A percentile compares a stretch with the other conserved stretches of the same genome.
Conservation (phyloP, 2,329 filamentous ascomycete species). For the Colletotrichum navitas region DNA sequence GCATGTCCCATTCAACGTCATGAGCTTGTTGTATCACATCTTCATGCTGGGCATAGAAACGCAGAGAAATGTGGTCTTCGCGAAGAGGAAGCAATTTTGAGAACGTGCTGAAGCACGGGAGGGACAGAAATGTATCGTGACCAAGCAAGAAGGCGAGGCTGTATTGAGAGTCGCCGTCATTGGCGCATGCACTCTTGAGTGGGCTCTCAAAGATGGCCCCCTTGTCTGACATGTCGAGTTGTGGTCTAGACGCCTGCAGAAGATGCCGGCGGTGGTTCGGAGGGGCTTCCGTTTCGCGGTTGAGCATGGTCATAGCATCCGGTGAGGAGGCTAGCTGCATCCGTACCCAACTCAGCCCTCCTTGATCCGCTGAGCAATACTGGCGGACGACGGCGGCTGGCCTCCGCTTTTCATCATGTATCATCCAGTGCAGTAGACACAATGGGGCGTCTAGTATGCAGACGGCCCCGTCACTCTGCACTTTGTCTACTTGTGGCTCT, state of each 20-base stretch:
- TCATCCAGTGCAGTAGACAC: neutral
- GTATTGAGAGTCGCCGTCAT: conserved; percentile 14
- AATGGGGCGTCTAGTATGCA: neutral
- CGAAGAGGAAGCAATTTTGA: conserved; percentile 3
- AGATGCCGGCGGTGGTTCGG: conserved; percentile 34
- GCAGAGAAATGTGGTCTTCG: conserved; percentile 10
- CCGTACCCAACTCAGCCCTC: conserved; percentile 38
- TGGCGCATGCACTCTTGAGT: conserved; percentile 27
- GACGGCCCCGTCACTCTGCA: conserved; percentile 5
- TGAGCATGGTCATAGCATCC: conserved; percentile 29
- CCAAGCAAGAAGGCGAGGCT: conserved; percentile 17
- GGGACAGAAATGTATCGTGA: conserved; percentile 10
- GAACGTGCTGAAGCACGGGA: conserved; percentile 17
- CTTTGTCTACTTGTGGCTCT: neutral
- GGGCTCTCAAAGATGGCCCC: conserved; percentile 20
- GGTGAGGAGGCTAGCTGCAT: conserved; percentile 36
- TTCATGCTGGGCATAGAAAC: neutral
- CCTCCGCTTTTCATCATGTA: conserved; percentile 18
- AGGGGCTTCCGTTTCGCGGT: conserved; percentile 35
- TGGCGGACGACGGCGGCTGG: conserved; percentile 25
- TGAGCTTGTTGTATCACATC: conserved; percentile 17
- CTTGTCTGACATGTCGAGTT: conserved; percentile 28
- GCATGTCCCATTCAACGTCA: conserved; percentile 28
- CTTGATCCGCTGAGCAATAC: conserved; percentile 23
- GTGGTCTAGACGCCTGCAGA: conserved; percentile 38